Conservation (phyloP, 768 basidiomycete species). For the Auricularia cornea region DNA sequence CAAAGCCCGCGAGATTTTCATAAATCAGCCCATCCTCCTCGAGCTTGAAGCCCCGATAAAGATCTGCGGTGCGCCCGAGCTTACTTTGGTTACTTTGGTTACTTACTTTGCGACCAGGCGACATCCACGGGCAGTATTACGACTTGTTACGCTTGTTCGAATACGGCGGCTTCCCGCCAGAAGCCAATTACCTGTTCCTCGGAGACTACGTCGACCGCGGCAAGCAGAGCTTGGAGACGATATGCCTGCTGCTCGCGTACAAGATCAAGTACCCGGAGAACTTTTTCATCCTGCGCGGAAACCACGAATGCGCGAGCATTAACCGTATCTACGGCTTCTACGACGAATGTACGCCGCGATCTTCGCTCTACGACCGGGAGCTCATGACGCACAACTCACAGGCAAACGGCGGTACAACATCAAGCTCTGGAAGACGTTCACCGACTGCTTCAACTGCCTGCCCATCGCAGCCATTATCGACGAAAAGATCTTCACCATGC, state of each 20-base stretch:
- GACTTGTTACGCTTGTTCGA: conserved; percentile 96
- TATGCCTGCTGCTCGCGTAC: conserved; percentile 96
- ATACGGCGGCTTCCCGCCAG: conserved; percentile 98
- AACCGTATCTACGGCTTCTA: conserved; percentile 99
- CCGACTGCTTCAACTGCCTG: conserved; percentile 99
- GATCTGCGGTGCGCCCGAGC: conserved; percentile 79
- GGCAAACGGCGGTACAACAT: conserved; percentile 99
- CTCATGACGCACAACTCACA: conserved; percentile 23
- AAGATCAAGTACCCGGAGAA: conserved; percentile 99
- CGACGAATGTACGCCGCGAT: conserved; percentile 76
- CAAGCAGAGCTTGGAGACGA: conserved; percentile 99
- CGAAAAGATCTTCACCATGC: conserved; percentile 99
- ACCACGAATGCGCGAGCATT: conserved; percentile 99
- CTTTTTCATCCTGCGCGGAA: conserved; percentile 98
- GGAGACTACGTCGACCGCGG: conserved; percentile 99
- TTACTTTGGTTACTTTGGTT: conserved; percentile 14
- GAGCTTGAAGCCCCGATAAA: conserved; percentile 99
- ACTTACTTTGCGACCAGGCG: conserved; percentile 70
- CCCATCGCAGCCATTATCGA: conserved; percentile 99
- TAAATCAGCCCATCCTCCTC: conserved; percentile 95
- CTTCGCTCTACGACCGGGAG: background rate
- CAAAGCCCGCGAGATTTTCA: conserved; percentile 98
- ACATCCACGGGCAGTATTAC: conserved; percentile 99
- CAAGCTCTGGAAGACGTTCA: conserved; percentile 99
- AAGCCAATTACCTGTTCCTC: conserved; percentile 99